A percentile compares a stretch with the other conserved stretches of the same genome.
These are phyloP conservation scores for Ramalina intermedia DNA, from an alignment of 495 filamentous ascomycete species.

Conservation along the genomic window DNA sequence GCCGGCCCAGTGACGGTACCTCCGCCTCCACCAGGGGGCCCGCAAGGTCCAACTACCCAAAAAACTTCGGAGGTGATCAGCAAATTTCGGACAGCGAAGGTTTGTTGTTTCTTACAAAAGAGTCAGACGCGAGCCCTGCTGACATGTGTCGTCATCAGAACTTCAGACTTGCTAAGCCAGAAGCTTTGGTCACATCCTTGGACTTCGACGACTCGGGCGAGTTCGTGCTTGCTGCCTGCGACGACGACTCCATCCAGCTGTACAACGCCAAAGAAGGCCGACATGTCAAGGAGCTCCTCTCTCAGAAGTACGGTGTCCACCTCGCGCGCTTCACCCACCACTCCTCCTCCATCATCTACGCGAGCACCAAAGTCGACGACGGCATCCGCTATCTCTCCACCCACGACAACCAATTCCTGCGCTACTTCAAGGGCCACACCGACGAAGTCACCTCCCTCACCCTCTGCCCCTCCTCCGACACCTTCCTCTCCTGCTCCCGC, in stretches of 20 bases:
- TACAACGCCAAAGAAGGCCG: slow-evolving; percentile 86
- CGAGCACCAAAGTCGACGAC: slow-evolving; percentile 89
- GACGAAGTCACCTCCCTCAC: slow-evolving; percentile 67
- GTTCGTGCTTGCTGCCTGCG: slow-evolving; percentile 69
- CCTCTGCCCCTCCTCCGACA: slow-evolving; percentile 50
- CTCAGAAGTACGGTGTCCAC: slow-evolving; percentile 90
- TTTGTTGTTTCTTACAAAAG: slow-evolving; percentile 8
- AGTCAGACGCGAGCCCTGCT: not conserved
- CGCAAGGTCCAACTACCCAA: slow-evolving; percentile 19
- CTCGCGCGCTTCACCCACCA: slow-evolving; percentile 90
- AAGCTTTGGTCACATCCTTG: slow-evolving; percentile 47
- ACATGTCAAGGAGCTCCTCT: slow-evolving; percentile 64
- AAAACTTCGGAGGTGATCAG: slow-evolving; percentile 35
- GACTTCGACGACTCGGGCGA: slow-evolving; percentile 95
- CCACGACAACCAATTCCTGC: slow-evolving; percentile 86
- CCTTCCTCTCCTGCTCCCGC: slow-evolving; percentile 77
- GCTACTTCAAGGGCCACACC: slow-evolving; percentile 87
- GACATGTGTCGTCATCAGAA: slow-evolving; percentile 4
- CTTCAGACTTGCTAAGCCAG: slow-evolving; percentile 13
- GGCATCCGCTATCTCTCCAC: slow-evolving; percentile 82
- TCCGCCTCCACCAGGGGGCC: slow-evolving; percentile 17
- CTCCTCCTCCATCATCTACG: slow-evolving; percentile 76
- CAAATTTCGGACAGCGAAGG: slow-evolving; percentile 32
- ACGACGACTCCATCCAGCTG: slow-evolving; percentile 87
- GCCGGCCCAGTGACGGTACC: slow-evolving; percentile 14